These are phyloP conservation scores for Ramaria sp. DNA, from an alignment of 768 basidiomycete species.

Conservation along the genomic window DNA sequence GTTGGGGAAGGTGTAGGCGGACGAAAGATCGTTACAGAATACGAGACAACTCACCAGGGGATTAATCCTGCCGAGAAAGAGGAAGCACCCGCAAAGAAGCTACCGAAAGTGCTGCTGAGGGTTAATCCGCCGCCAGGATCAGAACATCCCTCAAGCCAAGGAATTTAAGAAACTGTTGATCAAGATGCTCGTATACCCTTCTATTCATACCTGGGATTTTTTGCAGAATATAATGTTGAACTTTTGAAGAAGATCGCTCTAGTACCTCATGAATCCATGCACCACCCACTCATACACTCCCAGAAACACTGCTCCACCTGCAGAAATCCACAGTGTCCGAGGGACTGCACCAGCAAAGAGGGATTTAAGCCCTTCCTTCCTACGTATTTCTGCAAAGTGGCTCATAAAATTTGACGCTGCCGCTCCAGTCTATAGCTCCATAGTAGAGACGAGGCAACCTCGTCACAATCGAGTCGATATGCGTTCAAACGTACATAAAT, in stretches of 20 bases:
- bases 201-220: neutral
- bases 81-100: slow-evolving; percentile 25
- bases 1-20: slow-evolving; percentile 11
- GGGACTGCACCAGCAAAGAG: slow-evolving; percentile 85
- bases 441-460: neutral
- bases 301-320: slow-evolving; percentile 93
- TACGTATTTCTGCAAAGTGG: slow-evolving; percentile 48
- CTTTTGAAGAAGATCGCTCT: neutral
- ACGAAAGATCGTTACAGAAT: slow-evolving; percentile 9
- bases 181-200: neutral
- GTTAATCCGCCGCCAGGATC: slow-evolving; percentile 7
- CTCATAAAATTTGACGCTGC: slow-evolving; percentile 10
- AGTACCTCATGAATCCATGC: slow-evolving; percentile 30
- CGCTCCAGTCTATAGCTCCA: neutral
- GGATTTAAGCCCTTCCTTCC: slow-evolving; percentile 57
- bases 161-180: too few species aligned
- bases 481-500: neutral
- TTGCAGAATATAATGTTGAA: neutral
- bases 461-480: neutral
- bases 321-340: slow-evolving; percentile 91
- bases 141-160: neutral
- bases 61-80: neutral
- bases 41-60: neutral
- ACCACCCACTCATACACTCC: slow-evolving; percentile 89
- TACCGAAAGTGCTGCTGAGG: slow-evolving; percentile 41